These are phyloP conservation scores for Kokia cookei DNA, from an alignment of 441 rosid species.

Conservation along the genomic window DNA sequence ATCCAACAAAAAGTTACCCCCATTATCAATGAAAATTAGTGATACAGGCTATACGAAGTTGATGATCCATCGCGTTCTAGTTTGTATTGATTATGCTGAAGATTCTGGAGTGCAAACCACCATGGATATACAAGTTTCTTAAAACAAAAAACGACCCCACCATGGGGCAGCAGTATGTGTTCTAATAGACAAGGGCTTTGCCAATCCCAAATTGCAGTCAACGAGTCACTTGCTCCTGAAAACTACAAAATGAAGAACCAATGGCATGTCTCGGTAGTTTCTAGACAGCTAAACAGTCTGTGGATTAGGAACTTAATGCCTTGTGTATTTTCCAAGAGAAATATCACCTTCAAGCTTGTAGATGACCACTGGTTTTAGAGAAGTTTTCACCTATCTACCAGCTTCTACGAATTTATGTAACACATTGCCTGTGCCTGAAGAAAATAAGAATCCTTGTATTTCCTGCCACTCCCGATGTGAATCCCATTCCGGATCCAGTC, in stretches of 20 bases:
- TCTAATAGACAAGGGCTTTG: background rate
- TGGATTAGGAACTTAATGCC: background rate
- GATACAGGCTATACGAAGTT: background rate
- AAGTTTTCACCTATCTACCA: background rate
- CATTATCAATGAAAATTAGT: background rate
- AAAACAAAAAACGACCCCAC: background rate
- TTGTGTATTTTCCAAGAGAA: background rate
- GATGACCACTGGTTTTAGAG: background rate
- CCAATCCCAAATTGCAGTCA: background rate
- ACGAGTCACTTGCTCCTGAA: background rate
- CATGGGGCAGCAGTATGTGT: background rate
- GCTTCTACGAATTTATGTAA: slow-evolving; percentile 56
- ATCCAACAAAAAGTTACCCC: background rate
- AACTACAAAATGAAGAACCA: background rate
- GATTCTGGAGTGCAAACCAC: background rate
- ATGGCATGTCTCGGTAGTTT: too few relatives aligned
- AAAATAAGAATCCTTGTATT: slow-evolving; percentile 86
- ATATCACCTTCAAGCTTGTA: slow-evolving; percentile 3
- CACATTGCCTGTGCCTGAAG: slow-evolving; percentile 83
- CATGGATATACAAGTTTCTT: background rate
- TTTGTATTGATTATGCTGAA: background rate
- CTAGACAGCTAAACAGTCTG: background rate
- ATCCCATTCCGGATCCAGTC: slow-evolving; percentile 90
- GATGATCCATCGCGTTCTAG: background rate
- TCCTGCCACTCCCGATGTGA: slow-evolving; percentile 57